phyloP scores from a whole-genome alignment of 2,329 filamentous ascomycete species.

The Aspergillus sp. region DNA sequence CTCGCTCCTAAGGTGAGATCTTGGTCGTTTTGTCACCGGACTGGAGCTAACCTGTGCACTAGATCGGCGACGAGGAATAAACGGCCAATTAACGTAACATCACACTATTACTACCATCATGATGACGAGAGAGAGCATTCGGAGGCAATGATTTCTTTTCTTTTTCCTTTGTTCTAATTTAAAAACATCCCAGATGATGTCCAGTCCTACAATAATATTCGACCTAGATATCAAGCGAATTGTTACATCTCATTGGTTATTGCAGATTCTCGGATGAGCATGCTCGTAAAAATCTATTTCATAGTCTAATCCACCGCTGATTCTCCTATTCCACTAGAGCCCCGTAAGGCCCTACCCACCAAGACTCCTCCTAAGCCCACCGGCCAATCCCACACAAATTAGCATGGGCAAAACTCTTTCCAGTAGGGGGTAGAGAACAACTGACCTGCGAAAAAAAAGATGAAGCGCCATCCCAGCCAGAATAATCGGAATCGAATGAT shows the following conservation, averaged over 20 bases:
- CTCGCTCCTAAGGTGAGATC: slow-evolving; percentile 86
- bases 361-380: slow-evolving; percentile 12
- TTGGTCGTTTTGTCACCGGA: slow-evolving; percentile 9
- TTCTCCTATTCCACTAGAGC: too few relatives aligned
- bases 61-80: slow-evolving; percentile 64
- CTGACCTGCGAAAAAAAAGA: slow-evolving; percentile 48
- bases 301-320: too few relatives aligned
- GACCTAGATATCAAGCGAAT: slow-evolving; percentile 19
- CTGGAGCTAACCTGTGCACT: slow-evolving; percentile 1
- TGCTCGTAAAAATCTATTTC: too few relatives aligned
- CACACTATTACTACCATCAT: slow-evolving; percentile 23
- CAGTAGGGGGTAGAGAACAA: slow-evolving; percentile 29
- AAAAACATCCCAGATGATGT: slow-evolving; percentile 21
- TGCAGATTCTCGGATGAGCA: neutral
- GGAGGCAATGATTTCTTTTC: slow-evolving; percentile 46
- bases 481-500: slow-evolving; percentile 94
- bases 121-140: slow-evolving; percentile 38
- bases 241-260: slow-evolving; percentile 3
- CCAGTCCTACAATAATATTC: slow-evolving; percentile 18
- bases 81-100: slow-evolving; percentile 16
- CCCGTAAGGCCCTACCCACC: neutral
- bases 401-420: slow-evolving; percentile 25
- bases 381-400: slow-evolving; percentile 28
- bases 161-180: slow-evolving; percentile 19
- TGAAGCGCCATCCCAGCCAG: slow-evolving; percentile 76